Evolutionary conservation across 2,329 filamentous ascomycete species (phyloP), one percentile per base, ranked within the genome.

Genomic region (Truncatella angustata): DNA sequence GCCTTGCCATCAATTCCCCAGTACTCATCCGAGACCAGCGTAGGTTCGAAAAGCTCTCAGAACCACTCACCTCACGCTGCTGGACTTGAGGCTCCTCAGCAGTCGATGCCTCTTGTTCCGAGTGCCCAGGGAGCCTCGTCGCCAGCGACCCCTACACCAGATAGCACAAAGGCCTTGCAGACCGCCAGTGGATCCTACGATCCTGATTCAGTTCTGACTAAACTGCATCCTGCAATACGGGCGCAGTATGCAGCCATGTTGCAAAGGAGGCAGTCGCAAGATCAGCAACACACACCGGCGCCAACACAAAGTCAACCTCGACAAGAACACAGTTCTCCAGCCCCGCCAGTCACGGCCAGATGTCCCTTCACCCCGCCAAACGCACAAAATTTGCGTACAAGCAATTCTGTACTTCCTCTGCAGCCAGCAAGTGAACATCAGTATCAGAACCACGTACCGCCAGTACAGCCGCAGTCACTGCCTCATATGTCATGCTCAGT

Each of bases 161-260:
- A 34, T 16, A 23, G 49, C 20, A 34, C 50, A 21, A 21, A 18
- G 16, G 39, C 40, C 28, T 35, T 54, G 21, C 48, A 50, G 32
- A 51, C 49, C 3, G 42, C 53, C 23, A 32, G 36, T 46, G 50
- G 49, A n/a, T 45, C 53, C 11, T 49, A 50, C 37, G 42, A 53
- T 34, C 40, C 53, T 23, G 39, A 24, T 20, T 50, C 37, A 5
- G 32, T 47, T 37, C 48, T 51, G 11, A 51, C 59, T 20, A 56
- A 62, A 39, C 44, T 67, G 32, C 66, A 68, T 39, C 66, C 66
- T 30, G 66, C 65, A 12, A 66, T 68, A 24, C 57, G 63, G 28
- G 58, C 63, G 30, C 64, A 64, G 23, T 66, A 66, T 55, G 64
- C 63, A 12, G 60, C 60, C 9, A 58, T 66, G 59, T 40, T 68